Evolutionary conservation across 176 grass and related monocot species (phyloP), one percentile per base, ranked within the genome.

Genomic region (Puccinellia tenuiflora): DNA sequence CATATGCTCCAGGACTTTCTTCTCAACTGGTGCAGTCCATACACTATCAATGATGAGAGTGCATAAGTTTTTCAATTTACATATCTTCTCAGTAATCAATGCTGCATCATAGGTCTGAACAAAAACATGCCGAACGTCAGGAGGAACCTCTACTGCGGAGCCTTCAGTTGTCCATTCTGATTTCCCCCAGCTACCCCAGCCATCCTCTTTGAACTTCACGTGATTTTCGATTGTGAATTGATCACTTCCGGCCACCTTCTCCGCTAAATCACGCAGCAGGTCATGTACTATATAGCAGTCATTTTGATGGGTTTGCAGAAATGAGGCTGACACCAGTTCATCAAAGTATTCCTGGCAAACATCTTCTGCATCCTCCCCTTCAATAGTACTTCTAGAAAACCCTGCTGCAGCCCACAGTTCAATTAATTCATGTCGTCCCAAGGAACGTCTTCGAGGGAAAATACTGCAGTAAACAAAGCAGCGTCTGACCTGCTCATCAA

Each of bases 31-130:
- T 5, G 5, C 7, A 11, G 1, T 42, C 4, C 0, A 1, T n/a
- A 1, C n/a, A 43, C n/a, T 25, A 15, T 17, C 22, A 17, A 78
- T 46, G 2, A 90, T 14, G 0, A 90, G 26, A 71, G 88, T 90
- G 7, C 84, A 24, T 28, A 90, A 17, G 7, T 50, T 18, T 3
- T 47, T 4, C 17, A 87, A 30, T 47, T 46, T 17, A 45, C 6
- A 18, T 17, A 72, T 72, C 0, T 72, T 29, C 40, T 72, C 10
- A 47, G 6, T 18, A 0, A 47, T 14, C 9, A 63, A 18, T 8
- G 0, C 17, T 17, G 2, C 0, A n/a, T 65, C 38, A 18, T 59
- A 22, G 29, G 15, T 12, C 0, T 10, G 0, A 74, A 33, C 25
- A 31, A 30, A 74, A 14, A 74, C n/a, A 51, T 74, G 70, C 4